phyloP scores from a whole-genome alignment of 2,329 filamentous ascomycete genomes.

The Torrubiellomyces zombiae region DNA sequence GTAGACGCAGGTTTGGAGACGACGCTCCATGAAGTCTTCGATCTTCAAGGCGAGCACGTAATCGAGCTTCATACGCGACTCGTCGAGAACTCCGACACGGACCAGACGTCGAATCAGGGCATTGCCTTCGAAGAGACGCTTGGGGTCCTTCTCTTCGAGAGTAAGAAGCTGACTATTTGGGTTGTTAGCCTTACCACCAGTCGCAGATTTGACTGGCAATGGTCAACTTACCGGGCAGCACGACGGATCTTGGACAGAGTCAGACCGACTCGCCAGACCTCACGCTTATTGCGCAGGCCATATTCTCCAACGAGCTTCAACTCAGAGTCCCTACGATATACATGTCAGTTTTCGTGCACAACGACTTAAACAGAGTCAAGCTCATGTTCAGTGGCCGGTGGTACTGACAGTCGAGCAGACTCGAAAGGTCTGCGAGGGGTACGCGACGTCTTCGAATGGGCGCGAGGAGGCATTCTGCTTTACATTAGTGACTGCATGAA shows the following conservation, averaged over 20 bases:
- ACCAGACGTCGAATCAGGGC: conserved; percentile 99
- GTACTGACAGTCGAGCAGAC: conserved; percentile 99
- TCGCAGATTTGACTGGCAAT: too few relatives aligned
- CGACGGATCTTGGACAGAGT: conserved; percentile 99
- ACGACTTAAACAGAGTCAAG: conserved; percentile 96
- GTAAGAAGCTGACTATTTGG: conserved; percentile 84
- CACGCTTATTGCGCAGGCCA: conserved; percentile 99
- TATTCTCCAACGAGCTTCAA: conserved; percentile 99
- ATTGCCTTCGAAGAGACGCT: conserved; percentile 99
- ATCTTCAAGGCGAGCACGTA: conserved; percentile 98
- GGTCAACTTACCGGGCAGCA: conserved; percentile 74
- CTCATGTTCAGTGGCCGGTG: conserved; percentile 94
- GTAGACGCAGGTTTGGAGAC: conserved; percentile 99
- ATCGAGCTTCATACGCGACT: conserved; percentile 99
- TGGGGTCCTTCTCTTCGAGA: conserved; percentile 99
- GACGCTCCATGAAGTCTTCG: conserved; percentile 99
- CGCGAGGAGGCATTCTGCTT: conserved; percentile 29
- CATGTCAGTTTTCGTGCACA: conserved; percentile 56
- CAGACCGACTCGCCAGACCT: conserved; percentile 99
- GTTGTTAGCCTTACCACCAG: conserved; percentile 12
- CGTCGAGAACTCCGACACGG: conserved; percentile 97
- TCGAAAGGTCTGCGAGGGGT: conserved; percentile 96
- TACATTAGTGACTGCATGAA: conserved; percentile 11
- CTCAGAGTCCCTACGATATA: conserved; percentile 75
- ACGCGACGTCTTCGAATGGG: conserved; percentile 99